Percentiles rank a stretch among this genome's conserved stretches.
Evolutionary conservation across 169 alveolate species (phyloP).

Genomic region (Toxoplasma gondii): DNA sequence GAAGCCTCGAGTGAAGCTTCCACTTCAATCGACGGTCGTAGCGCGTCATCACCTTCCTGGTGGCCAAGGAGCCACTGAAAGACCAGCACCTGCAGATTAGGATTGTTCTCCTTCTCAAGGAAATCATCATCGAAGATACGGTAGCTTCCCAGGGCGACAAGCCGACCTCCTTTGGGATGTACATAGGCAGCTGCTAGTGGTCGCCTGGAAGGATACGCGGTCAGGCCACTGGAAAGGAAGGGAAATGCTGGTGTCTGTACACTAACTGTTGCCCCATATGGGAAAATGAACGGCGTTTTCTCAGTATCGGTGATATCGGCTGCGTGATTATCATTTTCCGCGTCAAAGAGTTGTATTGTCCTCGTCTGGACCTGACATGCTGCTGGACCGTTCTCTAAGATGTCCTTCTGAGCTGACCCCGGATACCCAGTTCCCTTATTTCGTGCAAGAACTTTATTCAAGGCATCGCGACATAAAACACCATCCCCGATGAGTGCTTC

Average conservation of each 20-base stretch:
- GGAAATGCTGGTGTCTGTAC: slow-evolving; percentile 20
- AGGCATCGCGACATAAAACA: not conserved
- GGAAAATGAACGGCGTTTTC: not conserved
- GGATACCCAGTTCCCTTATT: not conserved
- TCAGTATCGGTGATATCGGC: not conserved
- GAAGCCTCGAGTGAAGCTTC: slow-evolving; percentile 7
- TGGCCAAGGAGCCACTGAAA: slow-evolving; percentile 2
- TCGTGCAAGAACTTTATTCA: not conserved
- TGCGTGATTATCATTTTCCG: not conserved
- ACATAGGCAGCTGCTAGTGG: slow-evolving; percentile 46
- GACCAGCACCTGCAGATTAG: not conserved
- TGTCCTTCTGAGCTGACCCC: not conserved
- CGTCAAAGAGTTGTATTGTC: not conserved
- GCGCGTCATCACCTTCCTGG: not conserved
- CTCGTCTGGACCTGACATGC: not conserved
- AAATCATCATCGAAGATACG: slow-evolving; percentile 14
- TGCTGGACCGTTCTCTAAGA: not conserved
- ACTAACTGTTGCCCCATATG: slow-evolving; percentile 29
- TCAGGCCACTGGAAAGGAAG: slow-evolving; percentile 23
- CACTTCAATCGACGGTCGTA: slow-evolving; percentile 1
- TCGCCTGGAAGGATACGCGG: slow-evolving; percentile 6
- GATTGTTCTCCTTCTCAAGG: slow-evolving; percentile 7
- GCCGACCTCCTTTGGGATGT: not conserved
- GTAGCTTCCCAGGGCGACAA: slow-evolving; percentile 12
- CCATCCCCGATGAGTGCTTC: slow-evolving; percentile 15